Percentiles rank a stretch among this genome's conserved stretches.
Conservation (phyloP, 331 rosid genomes). For the Ulmus americana region DNA sequence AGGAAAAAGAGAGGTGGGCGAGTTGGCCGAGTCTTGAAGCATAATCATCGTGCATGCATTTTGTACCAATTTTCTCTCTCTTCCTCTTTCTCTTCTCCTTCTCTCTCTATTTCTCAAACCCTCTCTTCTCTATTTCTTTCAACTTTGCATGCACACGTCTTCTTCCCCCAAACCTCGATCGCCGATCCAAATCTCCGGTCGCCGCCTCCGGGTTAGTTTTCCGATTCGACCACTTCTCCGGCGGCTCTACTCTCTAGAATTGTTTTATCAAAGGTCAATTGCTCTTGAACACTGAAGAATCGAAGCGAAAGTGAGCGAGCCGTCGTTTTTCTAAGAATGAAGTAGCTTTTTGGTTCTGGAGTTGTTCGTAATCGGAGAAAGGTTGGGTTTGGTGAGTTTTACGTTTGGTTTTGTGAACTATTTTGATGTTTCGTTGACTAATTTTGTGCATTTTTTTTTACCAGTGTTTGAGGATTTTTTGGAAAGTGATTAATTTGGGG, state of each 20-base stretch:
- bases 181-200: conserved; percentile 25
- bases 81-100: conserved; percentile 26
- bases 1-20: conserved; percentile 27
- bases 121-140: conserved; percentile 8
- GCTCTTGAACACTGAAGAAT: background rate
- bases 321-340: conserved; percentile 11
- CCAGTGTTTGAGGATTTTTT: background rate
- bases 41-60: conserved; percentile 99
- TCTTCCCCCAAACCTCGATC: conserved; percentile 22
- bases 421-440: background rate
- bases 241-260: background rate
- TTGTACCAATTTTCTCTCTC: conserved; percentile 41
- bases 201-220: conserved; percentile 2
- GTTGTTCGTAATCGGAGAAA: background rate
- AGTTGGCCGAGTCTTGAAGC: conserved; percentile 97
- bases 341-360: background rate
- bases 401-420: conserved; percentile 3
- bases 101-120: background rate
- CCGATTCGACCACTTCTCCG: conserved; percentile 2
- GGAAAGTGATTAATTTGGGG: conserved; percentile 15
- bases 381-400: conserved; percentile 17
- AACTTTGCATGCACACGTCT: conserved; percentile 53
- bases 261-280: conserved; percentile 15
- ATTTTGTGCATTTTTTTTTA: conserved; percentile 1
- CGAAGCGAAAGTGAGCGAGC: background rate